Conservation (phyloP, 805 yeast species). For the Huiozyma sinensis region DNA sequence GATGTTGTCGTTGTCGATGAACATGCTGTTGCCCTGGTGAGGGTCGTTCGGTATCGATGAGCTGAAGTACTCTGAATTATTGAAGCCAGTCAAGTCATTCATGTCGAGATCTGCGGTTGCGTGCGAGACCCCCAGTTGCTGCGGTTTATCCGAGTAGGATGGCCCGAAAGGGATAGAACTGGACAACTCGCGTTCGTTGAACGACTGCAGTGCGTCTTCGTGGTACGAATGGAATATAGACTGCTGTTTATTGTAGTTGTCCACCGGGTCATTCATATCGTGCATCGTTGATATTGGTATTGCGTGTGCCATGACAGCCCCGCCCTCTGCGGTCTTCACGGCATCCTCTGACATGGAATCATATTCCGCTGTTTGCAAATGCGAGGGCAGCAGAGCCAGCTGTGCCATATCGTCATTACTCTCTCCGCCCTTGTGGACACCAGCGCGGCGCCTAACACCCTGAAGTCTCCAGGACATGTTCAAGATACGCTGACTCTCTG, state of each 20-base stretch:
- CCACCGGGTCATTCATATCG: not conserved
- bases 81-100: no score
- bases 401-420: not conserved
- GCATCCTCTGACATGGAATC: no score
- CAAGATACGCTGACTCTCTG: conserved; percentile 68
- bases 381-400: not conserved
- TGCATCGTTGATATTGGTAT: no score
- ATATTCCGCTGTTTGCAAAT: not conserved
- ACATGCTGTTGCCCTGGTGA: not conserved
- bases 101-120: no score
- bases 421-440: not conserved
- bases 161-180: not conserved
- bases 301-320: no score
- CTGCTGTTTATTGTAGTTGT: no score
- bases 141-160: no score
- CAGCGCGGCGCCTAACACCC: not conserved
- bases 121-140: no score
- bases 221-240: not conserved
- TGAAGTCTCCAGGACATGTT: conserved; percentile 67
- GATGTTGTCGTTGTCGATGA: conserved; percentile 1
- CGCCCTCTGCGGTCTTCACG: no score
- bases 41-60: not conserved
- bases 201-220: not conserved
- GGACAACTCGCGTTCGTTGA: not conserved
- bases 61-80: not conserved